Conservation (phyloP, 139 green algal genomes). For the Picochlorum sp. region DNA sequence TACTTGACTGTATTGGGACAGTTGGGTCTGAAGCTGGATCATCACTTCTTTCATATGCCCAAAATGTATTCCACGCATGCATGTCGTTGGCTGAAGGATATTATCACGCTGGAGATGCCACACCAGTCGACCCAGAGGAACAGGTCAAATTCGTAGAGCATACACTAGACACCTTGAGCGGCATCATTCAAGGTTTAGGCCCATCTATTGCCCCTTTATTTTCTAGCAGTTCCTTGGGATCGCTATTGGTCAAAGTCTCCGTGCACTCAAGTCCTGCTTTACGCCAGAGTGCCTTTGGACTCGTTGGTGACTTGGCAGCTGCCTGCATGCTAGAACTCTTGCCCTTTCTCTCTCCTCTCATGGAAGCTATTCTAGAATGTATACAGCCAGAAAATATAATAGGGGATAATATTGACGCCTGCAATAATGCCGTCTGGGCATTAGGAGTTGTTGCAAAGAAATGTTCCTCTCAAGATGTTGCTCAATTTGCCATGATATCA, state of each 20-base stretch:
- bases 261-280: slow-evolving; percentile 40
- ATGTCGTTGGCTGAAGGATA: slow-evolving; percentile 36
- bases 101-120: slow-evolving; percentile 25
- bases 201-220: slow-evolving; percentile 58
- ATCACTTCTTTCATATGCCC: slow-evolving; percentile 52
- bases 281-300: slow-evolving; percentile 82
- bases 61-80: slow-evolving; percentile 51
- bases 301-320: slow-evolving; percentile 84
- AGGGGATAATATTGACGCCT: slow-evolving; percentile 47
- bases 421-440: slow-evolving; percentile 94
- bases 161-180: slow-evolving; percentile 70
- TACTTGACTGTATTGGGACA: slow-evolving; percentile 78
- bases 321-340: slow-evolving; percentile 43
- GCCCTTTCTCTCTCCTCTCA: slow-evolving; percentile 28
- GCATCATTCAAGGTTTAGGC: slow-evolving; percentile 64
- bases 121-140: slow-evolving; percentile 38
- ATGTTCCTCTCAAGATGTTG: slow-evolving; percentile 44
- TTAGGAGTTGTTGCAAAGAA: slow-evolving; percentile 78
- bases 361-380: slow-evolving; percentile 13
- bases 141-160: slow-evolving; percentile 47
- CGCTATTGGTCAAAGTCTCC: slow-evolving; percentile 54
- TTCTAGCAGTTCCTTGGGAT: slow-evolving; percentile 35
- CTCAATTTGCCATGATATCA: slow-evolving; percentile 37
- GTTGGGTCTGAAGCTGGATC: slow-evolving; percentile 34
- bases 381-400: slow-evolving; percentile 28